Evolutionary conservation across 202 grass and related monocot species (phyloP).

Genomic region (Hordeum pubiflorum): DNA sequence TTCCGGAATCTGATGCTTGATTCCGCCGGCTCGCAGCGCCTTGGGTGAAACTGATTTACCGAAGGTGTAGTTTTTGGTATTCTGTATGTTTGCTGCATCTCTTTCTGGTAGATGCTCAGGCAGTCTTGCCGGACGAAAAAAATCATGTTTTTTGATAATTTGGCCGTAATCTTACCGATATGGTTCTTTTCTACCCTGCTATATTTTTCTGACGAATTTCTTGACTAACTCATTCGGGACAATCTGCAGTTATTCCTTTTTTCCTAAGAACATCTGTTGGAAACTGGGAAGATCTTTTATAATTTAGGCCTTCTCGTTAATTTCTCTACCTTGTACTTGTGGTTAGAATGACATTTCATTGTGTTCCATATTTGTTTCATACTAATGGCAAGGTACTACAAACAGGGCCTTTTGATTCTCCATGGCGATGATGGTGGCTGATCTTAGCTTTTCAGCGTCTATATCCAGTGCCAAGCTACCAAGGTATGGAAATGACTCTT

Average conservation of each 20-base stretch:
- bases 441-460: slow-evolving; percentile 53
- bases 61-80: background rate
- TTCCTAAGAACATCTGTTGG: background rate
- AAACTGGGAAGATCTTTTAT: background rate
- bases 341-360: background rate
- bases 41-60: background rate
- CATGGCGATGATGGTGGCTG: slow-evolving; percentile 52
- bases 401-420: slow-evolving; percentile 27
- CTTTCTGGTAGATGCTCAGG: background rate
- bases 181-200: background rate
- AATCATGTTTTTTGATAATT: background rate
- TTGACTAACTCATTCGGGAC: background rate
- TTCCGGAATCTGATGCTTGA: background rate
- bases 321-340: background rate
- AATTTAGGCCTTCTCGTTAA: background rate
- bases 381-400: background rate
- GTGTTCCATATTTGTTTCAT: background rate
- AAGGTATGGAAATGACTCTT: slow-evolving; percentile 24
- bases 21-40: background rate
- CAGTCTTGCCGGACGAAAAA: background rate
- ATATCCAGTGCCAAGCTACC: slow-evolving; percentile 38
- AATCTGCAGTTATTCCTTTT: background rate
- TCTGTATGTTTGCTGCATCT: background rate
- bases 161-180: background rate
- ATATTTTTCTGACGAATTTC: background rate